These are phyloP conservation scores for Suillus cothurnatus DNA, from an alignment of 768 basidiomycete genomes.

Conservation along the genomic window DNA sequence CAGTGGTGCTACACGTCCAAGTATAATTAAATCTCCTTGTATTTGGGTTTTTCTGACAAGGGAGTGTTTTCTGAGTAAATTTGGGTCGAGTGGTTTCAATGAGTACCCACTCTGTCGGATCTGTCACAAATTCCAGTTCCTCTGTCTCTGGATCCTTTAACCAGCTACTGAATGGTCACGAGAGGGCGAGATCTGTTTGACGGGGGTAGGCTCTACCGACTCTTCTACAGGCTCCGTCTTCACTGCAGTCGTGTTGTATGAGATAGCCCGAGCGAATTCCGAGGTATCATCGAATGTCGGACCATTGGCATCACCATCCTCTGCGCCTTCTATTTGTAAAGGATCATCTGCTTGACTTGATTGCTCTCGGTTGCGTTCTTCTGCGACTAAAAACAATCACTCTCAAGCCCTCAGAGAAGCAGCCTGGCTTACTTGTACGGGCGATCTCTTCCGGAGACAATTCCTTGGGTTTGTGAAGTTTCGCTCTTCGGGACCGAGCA, in stretches of 20 bases:
- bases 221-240: conserved; percentile 51
- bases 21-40: conserved; percentile 90
- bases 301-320: conserved; percentile 42
- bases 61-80: background rate
- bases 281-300: conserved; percentile 95
- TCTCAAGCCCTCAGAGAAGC: background rate
- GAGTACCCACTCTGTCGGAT: conserved; percentile 76
- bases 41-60: conserved; percentile 72
- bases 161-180: conserved; percentile 58
- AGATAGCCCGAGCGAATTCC: conserved; percentile 90
- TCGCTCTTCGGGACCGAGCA: conserved; percentile 81
- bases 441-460: conserved; percentile 83
- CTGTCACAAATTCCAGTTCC: conserved; percentile 90
- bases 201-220: conserved; percentile 24
- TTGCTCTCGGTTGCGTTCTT: conserved; percentile 58
- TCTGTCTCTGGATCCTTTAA: conserved; percentile 79
- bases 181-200: conserved; percentile 43
- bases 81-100: background rate
- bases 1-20: conserved; percentile 70
- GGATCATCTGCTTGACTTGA: conserved; percentile 38
- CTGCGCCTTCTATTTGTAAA: conserved; percentile 50
- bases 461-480: conserved; percentile 76
- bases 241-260: conserved; percentile 58
- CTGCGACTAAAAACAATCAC: conserved; percentile 53
- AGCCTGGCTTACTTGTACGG: conserved; percentile 56